A percentile compares a stretch with the other conserved stretches of the same genome.
Evolutionary conservation across 306 rosid genomes (phyloP).

Genomic region (Canavalia gladiata): DNA sequence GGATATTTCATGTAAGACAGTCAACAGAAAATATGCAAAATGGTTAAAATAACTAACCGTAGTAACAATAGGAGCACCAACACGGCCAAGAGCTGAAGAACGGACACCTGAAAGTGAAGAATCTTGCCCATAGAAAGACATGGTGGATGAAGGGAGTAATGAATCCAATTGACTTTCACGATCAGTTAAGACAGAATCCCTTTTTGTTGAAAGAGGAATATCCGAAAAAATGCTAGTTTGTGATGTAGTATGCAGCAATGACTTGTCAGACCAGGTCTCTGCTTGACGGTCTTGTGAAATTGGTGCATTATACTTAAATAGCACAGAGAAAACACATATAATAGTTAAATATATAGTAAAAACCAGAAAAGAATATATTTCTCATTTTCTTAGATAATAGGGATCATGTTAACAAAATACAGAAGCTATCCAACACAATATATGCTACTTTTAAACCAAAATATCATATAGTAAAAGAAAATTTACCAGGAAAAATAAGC

Average conservation of each 20-base stretch:
- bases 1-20: slow-evolving; percentile 20
- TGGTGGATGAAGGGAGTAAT: slow-evolving; percentile 67
- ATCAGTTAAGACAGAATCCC: slow-evolving; percentile 71
- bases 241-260: slow-evolving; percentile 58
- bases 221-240: slow-evolving; percentile 61
- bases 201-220: slow-evolving; percentile 64
- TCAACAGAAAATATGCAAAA: slow-evolving; percentile 20
- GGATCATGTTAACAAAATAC: slow-evolving; percentile 31
- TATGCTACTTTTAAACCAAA: neutral
- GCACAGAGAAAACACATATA: slow-evolving; percentile 31
- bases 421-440: slow-evolving; percentile 28
- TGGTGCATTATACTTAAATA: slow-evolving; percentile 60
- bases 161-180: slow-evolving; percentile 78
- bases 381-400: slow-evolving; percentile 26
- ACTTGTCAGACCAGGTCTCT: slow-evolving; percentile 75
- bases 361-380: slow-evolving; percentile 17
- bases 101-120: slow-evolving; percentile 69
- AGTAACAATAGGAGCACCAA: slow-evolving; percentile 86
- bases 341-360: slow-evolving; percentile 16
- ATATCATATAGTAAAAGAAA: slow-evolving; percentile 29
- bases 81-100: slow-evolving; percentile 74
- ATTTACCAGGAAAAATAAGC: neutral
- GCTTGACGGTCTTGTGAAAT: slow-evolving; percentile 71
- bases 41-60: slow-evolving; percentile 64
- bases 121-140: slow-evolving; percentile 77